A percentile compares a stretch with the other conserved stretches of the same genome.
phyloP scores from a whole-genome alignment of 208 protist species.

The Leishmania martiniquensis region DNA sequence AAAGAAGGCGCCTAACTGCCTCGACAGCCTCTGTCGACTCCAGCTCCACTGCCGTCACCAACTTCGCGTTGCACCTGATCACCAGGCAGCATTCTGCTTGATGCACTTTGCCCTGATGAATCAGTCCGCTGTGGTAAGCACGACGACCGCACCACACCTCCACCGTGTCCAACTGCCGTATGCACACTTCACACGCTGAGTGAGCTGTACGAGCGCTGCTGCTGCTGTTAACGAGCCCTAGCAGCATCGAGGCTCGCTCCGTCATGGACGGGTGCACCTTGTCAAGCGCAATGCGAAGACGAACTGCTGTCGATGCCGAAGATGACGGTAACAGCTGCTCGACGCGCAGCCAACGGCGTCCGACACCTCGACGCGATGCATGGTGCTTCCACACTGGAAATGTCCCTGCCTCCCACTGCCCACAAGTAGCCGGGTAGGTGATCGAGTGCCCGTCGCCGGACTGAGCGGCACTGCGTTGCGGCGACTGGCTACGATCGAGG shows the following conservation, averaged over 20 bases:
- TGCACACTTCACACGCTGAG: conserved; percentile 26
- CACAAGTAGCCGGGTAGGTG: neutral
- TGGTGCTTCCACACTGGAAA: conserved; percentile 69
- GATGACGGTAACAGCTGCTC: neutral
- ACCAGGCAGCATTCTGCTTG: conserved; percentile 54
- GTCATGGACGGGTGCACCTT: conserved; percentile 8
- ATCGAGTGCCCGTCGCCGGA: neutral
- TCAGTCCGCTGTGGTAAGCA: conserved; percentile 54
- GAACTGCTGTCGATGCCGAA: neutral
- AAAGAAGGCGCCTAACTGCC: conserved; percentile 4
- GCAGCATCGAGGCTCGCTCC: conserved; percentile 5
- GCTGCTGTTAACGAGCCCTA: neutral
- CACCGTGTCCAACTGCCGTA: conserved; percentile 37
- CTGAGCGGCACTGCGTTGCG: neutral
- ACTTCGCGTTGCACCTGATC: conserved; percentile 40
- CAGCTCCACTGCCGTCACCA: conserved; percentile 65
- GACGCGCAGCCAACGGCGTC: conserved; percentile 42
- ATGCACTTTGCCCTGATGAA: conserved; percentile 56
- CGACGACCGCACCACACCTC: conserved; percentile 45
- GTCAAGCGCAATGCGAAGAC: conserved; percentile 22
- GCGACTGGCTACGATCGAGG: neutral
- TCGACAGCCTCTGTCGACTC: conserved; percentile 46
- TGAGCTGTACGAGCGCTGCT: neutral
- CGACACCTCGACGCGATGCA: conserved; percentile 48
- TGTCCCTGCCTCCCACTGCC: neutral